Evolutionary conservation across 129 eudicot genomes (phyloP), one percentile per base, ranked within the genome.

Genomic region (Cynara cardunculus): DNA sequence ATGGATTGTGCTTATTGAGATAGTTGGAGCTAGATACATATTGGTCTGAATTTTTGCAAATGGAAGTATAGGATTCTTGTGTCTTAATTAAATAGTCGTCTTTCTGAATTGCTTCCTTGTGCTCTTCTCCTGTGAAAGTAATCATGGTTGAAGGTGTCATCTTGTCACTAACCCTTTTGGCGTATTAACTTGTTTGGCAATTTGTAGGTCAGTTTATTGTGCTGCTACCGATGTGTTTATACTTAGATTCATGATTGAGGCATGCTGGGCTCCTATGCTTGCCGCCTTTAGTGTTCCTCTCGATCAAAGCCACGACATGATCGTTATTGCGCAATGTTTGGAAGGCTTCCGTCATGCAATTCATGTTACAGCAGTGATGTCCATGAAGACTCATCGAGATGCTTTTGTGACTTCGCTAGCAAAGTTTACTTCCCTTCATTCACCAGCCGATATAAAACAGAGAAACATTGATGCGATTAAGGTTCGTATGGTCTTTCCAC

Each of bases 191-290:
- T 5, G 69, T 64, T 64, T 64, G 69, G 12, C 27, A 64, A 64
- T 70, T 83, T 93, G 87, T 79, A 96, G 99, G 98, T 93, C 99
- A 84, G 89, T 93, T 79, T 96, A 88, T 89, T 93, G 91, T 93
- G 97, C 99, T 41, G 99, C 99, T 31, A 93, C 93, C 73, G 98
- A 96, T 80, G 97, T 88, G 26, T 90, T 93, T 82, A 96, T 96
- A 85, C 91, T 96, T 14, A 87, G 95, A 75, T 96, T 96, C 89
- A 96, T 96, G 99, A 77, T 96, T n/a, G 99, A 96, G 83, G 98
- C 84, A 73, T 96, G 98, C 83, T 96, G 99, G 99, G 99, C 99
- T 82, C 99, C 99, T 16, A 96, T 96, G 99, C 79, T 96, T 86
- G 99, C 98, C 75, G 99, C 97, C 61, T 96, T 96, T 82, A 96